Base-by-base conservation (phyloP, 2,329 filamentous ascomycete genomes). In the Pseudogymnoascus sp. region DNA sequence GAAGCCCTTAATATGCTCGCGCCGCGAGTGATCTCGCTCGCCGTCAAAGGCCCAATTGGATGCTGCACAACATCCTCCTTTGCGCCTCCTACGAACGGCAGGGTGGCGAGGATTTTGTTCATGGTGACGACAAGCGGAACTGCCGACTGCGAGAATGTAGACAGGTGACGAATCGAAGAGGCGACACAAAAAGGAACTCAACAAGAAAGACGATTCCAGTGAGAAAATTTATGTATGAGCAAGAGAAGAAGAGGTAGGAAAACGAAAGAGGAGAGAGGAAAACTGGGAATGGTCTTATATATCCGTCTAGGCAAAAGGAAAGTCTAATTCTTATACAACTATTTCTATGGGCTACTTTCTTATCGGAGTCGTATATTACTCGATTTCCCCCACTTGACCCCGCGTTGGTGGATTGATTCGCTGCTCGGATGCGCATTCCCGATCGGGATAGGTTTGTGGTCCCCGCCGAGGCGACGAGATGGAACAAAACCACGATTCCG, bases 21-120 rank as follows among this genome's bases (percentile, higher is more conserved):
- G 28, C 79, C 79, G 50, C 78, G 74, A 12, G 75, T 75, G 66
- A 89, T 86, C 72, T 89, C 86, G 22, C 74, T 70, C n/a, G 78
- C 78, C 28, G 78, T 81, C 43, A 88, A 76, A 35, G 85, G 85
- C 5, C 83, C 82, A 61, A 88, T 78, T 10, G 86, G 85, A 68
- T 88, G 85, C 40, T 73, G 66, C 40, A 62, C 61, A 10, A 63
- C 28, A 28, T 59, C 22, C 41, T 66, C 68, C 59, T 69, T 71
- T 46, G 61, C 68, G 40, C 60, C 60, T 46, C 60, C 60, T 24
- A 61, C 24, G 37, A 61, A 61, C 40, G 60, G 40, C 35, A 61
- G 40, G 22, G 22, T 46, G 28, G 22, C 31, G 41, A 28, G 38
- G 19, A 61, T 19, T 6, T 56, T 43, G 7, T 61, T 22, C 60